phyloP scores from a whole-genome alignment of 306 rosid species.

The Hippophae tibetana region DNA sequence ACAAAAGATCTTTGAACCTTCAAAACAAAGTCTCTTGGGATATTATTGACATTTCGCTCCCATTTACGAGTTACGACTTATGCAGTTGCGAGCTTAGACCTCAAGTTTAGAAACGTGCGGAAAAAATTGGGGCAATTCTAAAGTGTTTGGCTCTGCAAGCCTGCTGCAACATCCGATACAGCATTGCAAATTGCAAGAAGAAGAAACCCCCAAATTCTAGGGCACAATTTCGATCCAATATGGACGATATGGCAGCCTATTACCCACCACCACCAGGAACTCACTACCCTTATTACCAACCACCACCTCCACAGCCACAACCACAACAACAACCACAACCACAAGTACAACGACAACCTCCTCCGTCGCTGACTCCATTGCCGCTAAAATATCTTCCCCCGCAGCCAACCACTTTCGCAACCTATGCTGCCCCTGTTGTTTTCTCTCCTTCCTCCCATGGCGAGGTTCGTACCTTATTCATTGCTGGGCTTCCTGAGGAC shows the following conservation, averaged over 20 bases:
- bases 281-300: slow-evolving; percentile 55
- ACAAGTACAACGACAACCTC: slow-evolving; percentile 23
- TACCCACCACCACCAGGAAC: slow-evolving; percentile 47
- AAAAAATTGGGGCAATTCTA: too few species aligned
- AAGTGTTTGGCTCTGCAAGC: too few species aligned
- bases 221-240: slow-evolving; percentile 28
- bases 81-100: too few species aligned
- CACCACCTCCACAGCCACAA: slow-evolving; percentile 33
- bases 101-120: too few species aligned
- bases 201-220: slow-evolving; percentile 12
- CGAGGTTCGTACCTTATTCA: slow-evolving; percentile 85
- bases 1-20: too few species aligned
- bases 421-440: slow-evolving; percentile 18
- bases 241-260: slow-evolving; percentile 80
- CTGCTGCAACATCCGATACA: too few species aligned
- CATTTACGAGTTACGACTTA: too few species aligned
- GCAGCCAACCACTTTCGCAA: slow-evolving; percentile 29
- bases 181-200: too few species aligned
- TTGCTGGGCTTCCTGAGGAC: slow-evolving; percentile 87
- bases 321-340: slow-evolving; percentile 29
- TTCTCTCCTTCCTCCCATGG: slow-evolving; percentile 3
- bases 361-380: slow-evolving; percentile 25
- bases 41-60: too few species aligned
- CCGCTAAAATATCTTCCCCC: slow-evolving; percentile 33
- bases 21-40: too few species aligned